Conservation (phyloP, 2,329 filamentous ascomycete species). For the Endothia cerciana region DNA sequence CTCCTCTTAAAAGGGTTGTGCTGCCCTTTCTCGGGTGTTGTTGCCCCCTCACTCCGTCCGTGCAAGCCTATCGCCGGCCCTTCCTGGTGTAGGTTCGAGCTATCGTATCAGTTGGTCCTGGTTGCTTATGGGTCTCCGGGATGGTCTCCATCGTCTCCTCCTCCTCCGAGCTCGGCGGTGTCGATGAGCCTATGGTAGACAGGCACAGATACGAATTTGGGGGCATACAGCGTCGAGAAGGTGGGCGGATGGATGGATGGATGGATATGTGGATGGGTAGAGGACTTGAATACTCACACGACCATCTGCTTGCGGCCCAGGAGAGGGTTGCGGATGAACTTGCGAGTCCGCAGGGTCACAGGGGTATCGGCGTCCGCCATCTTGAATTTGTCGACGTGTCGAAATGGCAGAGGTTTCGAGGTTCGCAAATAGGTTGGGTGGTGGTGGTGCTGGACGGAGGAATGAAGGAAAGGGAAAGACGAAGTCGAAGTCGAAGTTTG, state of each 20-base stretch:
- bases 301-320: conserved; percentile 99
- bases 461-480: conserved; percentile 7
- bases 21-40: neutral
- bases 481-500: conserved; percentile 12
- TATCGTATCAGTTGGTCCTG: neutral
- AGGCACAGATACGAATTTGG: neutral
- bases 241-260: conserved; percentile 18
- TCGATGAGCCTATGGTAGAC: neutral
- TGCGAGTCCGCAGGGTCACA: conserved; percentile 94
- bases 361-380: conserved; percentile 85
- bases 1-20: neutral
- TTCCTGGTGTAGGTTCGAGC: neutral
- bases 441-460: conserved; percentile 7
- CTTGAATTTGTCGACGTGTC: conserved; percentile 57
- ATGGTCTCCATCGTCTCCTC: neutral
- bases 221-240: conserved; percentile 28
- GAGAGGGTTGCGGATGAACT: conserved; percentile 99
- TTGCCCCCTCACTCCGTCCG: neutral
- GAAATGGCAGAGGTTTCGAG: conserved; percentile 30
- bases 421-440: conserved; percentile 1
- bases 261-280: too few relatives aligned
- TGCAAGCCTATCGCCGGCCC: neutral
- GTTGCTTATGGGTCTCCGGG: neutral
- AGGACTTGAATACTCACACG: conserved; percentile 81
- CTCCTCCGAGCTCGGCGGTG: neutral